These are phyloP conservation scores for Scleroderma bovista DNA, from an alignment of 768 basidiomycete species.

Conservation along the genomic window DNA sequence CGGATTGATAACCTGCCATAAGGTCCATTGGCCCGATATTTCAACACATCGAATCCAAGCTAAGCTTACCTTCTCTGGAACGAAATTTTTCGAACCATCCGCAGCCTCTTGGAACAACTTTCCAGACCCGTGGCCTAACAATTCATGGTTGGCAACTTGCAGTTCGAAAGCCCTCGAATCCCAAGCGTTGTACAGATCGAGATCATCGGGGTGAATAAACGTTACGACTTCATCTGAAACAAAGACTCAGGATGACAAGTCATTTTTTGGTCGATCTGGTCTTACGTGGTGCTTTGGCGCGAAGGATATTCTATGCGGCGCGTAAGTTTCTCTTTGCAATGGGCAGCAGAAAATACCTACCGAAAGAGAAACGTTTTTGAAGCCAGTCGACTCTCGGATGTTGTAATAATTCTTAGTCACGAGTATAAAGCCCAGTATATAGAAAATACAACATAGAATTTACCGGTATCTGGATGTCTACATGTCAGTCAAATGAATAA, in stretches of 20 bases:
- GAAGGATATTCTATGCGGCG: conserved; percentile 61
- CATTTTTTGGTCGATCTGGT: background rate
- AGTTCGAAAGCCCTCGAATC: conserved; percentile 76
- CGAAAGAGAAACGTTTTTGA: conserved; percentile 85
- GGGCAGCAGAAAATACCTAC: conserved; percentile 36
- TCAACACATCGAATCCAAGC: background rate
- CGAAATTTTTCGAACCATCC: conserved; percentile 80
- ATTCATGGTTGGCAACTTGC: conserved; percentile 87
- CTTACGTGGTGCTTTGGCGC: conserved; percentile 81
- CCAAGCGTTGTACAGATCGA: conserved; percentile 70
- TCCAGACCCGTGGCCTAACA: conserved; percentile 82
- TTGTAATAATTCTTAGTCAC: conserved; percentile 68
- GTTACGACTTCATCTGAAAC: conserved; percentile 65
- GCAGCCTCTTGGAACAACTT: conserved; percentile 74
- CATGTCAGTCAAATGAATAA: background rate
- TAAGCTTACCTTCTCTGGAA: conserved; percentile 49
- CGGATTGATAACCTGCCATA: conserved; percentile 65
- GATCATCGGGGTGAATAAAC: conserved; percentile 78
- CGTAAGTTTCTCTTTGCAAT: background rate
- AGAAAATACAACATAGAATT: conserved; percentile 12
- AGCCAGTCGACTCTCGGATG: conserved; percentile 73
- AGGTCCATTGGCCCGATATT: conserved; percentile 1
- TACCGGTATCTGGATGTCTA: conserved; percentile 54
- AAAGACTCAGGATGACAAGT: background rate
- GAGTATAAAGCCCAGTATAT: background rate